Evolutionary conservation across 2,329 filamentous ascomycete species (phyloP).

Genomic region (Lachnellula occidentalis): DNA sequence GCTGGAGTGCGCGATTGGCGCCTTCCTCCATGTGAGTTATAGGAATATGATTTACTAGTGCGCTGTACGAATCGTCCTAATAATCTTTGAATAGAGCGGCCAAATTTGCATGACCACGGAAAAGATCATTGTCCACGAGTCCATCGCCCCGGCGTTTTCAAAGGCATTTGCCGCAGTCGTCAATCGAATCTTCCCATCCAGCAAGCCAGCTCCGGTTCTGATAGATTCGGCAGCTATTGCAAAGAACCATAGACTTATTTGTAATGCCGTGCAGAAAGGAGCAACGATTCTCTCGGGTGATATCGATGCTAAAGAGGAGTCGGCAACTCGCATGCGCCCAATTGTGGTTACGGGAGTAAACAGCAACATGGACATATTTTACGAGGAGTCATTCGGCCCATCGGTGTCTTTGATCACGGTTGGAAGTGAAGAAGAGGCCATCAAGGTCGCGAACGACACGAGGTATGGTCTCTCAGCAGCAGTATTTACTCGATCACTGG

Average conservation of each 20-base stretch:
- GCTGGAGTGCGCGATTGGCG: neutral
- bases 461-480: slow-evolving; percentile 36
- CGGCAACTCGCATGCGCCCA: neutral
- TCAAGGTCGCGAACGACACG: slow-evolving; percentile 37
- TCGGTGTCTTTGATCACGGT: slow-evolving; percentile 30
- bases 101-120: slow-evolving; percentile 59
- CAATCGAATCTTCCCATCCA: neutral
- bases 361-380: neutral
- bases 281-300: neutral
- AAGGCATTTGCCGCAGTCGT: slow-evolving; percentile 28
- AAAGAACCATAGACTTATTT: neutral
- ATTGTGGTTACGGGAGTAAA: neutral
- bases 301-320: neutral
- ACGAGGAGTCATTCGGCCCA: slow-evolving; percentile 58
- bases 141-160: slow-evolving; percentile 31
- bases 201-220: neutral
- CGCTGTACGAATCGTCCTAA: too few relatives aligned
- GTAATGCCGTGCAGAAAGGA: neutral
- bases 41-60: neutral
- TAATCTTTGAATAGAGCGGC: slow-evolving; percentile 35
- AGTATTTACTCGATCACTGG: slow-evolving; percentile 31
- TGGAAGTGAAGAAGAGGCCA: slow-evolving; percentile 35
- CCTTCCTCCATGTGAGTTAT: neutral
- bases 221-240: neutral
- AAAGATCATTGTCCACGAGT: slow-evolving; percentile 35